A percentile compares a stretch with the other conserved stretches of the same genome.
Conservation (phyloP, 108 stramenopile species). For the Nitzschia sp. region DNA sequence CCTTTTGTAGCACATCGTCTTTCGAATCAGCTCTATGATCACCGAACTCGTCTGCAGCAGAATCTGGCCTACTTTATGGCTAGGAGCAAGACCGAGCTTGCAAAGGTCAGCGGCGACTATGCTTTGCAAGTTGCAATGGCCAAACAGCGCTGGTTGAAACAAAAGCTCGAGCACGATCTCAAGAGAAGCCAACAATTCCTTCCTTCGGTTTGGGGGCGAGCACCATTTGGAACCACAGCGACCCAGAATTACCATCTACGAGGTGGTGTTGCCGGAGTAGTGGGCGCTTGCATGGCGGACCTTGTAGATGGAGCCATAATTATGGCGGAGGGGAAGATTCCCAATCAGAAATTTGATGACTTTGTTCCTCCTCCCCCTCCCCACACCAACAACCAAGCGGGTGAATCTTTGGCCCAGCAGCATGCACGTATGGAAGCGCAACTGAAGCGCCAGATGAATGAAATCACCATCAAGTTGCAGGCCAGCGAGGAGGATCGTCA, state of each 20-base stretch:
- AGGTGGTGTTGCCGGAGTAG: conserved; percentile 11
- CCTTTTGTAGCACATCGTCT: conserved; percentile 17
- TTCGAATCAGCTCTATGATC: conserved; percentile 41
- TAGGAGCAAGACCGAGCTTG: conserved; percentile 16
- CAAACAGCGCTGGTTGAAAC: conserved; percentile 34
- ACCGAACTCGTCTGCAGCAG: conserved; percentile 22
- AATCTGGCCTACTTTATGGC: conserved; percentile 22
- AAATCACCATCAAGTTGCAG: conserved; percentile 28
- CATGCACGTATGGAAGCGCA: conserved; percentile 45
- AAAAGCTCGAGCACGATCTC: conserved; percentile 33
- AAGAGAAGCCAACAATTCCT: conserved; percentile 25
- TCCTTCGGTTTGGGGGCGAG: conserved; percentile 25
- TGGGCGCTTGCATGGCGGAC: conserved; percentile 34
- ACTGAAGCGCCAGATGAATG: conserved; percentile 20
- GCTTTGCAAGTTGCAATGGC: conserved; percentile 22
- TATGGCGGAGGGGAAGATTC: conserved; percentile 14
- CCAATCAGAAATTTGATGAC: conserved; percentile 26
- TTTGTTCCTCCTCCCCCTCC: conserved; percentile 56
- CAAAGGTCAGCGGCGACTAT: conserved; percentile 38
- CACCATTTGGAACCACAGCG: conserved; percentile 30
- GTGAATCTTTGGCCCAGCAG: conserved; percentile 51
- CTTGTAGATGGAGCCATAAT: conserved; percentile 42
- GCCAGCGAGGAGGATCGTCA: conserved; percentile 58
- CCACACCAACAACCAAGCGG: conserved; percentile 30
- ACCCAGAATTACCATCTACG: conserved; percentile 27